Evolutionary conservation across 345 rosid genomes (phyloP), one percentile per base, ranked within the genome.

Genomic region (Brassica nigra): DNA sequence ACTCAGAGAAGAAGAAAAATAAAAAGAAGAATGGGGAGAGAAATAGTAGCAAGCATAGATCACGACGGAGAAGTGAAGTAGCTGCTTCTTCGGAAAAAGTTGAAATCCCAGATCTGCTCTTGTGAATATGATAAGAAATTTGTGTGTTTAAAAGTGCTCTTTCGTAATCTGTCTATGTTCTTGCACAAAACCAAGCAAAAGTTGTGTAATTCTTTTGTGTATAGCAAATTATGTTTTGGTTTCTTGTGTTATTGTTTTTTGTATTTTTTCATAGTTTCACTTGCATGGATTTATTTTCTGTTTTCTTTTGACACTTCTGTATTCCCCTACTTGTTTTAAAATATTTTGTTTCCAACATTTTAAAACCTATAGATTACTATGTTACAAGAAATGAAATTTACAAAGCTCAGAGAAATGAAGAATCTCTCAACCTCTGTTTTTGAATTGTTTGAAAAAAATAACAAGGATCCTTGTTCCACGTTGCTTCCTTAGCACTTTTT

Each of bases 11-110:
- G 71, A 86, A 71, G 58, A 91, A 88, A 37, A 42, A 42, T 14
- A 42, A 42, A 14, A 62, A 65, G 67, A 88, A 87, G 79, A 83
- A 81, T 57, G 84, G 78, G 30, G 85, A 84, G 65, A 85, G 62
- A 34, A 88, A 74, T 71, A 80, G 85, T 67, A 85, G 84, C 62
- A 86, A 82, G 79, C 88, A 88, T 42, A 89, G 78, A 87, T 74
- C 85, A n/a, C 79, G 80, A 77, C 84, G 57, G 55, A 23, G 27
- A 70, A 52, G 6, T 29, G 36, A 63, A 82, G 79, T 11, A 10
- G 49, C 49, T 42, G 12, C 49, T 42, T 42, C 49, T 42, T 42
- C 49, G 4, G 49, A 42, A 39, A 11, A 42, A 42, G 49, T 42
- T 42, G 49, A 42, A 42, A 42, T 42, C 14, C 49, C 49, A 10